A percentile compares a stretch with the other conserved stretches of the same genome.
Conservation (phyloP, 225 moss, liverwort and hornwort species). For the Marchantia polymorpha region DNA sequence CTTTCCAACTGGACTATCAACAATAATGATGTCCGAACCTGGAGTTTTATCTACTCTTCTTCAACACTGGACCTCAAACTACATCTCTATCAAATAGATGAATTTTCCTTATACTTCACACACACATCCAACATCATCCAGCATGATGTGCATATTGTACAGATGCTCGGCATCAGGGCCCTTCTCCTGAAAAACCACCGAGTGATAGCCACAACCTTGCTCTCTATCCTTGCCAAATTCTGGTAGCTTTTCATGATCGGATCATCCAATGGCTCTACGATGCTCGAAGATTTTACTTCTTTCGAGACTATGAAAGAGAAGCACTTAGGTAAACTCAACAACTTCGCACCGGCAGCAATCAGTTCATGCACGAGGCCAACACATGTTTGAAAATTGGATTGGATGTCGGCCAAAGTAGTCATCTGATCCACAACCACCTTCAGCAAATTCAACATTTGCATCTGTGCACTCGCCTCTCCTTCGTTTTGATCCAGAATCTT, state of each 20-base stretch:
- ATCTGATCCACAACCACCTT: conserved; percentile 96
- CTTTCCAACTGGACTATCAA: conserved; percentile 78
- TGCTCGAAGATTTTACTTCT: conserved; percentile 68
- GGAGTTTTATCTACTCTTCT: conserved; percentile 71
- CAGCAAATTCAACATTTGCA: conserved; percentile 25
- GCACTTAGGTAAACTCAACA: conserved; percentile 89
- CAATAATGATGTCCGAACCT: conserved; percentile 66
- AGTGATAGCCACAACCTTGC: conserved; percentile 89
- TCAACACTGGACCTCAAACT: conserved; percentile 78
- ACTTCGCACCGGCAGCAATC: conserved; percentile 68
- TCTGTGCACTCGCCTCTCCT: too few relatives aligned
- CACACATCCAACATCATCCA: conserved; percentile 66
- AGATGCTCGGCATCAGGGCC: conserved; percentile 65
- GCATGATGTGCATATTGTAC: conserved; percentile 86
- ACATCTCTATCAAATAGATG: conserved; percentile 94
- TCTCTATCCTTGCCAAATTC: conserved; percentile 87
- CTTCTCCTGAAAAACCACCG: conserved; percentile 94
- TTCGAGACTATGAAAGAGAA: conserved; percentile 84
- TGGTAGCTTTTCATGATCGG: conserved; percentile 84
- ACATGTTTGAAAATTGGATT: conserved; percentile 75
- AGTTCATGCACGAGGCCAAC: conserved; percentile 82
- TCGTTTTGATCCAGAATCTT: too few relatives aligned
- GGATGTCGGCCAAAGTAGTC: conserved; percentile 61
- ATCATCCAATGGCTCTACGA: conserved; percentile 81
- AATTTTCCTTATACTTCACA: conserved; percentile 78